phyloP scores from a whole-genome alignment of 768 basidiomycete species.

The Phlebiopsis gigantea region DNA sequence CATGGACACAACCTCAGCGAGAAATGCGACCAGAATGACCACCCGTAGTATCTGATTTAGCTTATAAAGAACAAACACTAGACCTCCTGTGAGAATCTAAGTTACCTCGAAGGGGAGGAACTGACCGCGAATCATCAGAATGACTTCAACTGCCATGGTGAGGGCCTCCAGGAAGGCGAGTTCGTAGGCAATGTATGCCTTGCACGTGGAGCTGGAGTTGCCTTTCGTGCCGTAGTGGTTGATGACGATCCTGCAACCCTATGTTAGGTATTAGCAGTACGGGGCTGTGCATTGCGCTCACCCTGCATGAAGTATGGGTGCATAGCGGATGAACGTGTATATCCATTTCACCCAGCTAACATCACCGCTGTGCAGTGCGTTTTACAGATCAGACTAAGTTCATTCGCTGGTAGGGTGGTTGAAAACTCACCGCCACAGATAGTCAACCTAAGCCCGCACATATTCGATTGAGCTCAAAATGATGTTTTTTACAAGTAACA shows the following conservation, averaged over 20 bases:
- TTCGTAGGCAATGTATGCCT: background rate
- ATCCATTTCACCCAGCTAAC: constrained; percentile 14
- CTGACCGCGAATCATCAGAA: constrained; percentile 6
- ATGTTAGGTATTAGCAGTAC: background rate
- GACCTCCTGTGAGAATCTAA: background rate
- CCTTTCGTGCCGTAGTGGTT: background rate
- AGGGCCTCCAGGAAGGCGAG: constrained; percentile 4
- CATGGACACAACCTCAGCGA: constrained; percentile 7
- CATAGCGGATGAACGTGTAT: constrained; percentile 12
- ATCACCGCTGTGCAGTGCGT: constrained; percentile 1
- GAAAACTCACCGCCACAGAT: constrained; percentile 5
- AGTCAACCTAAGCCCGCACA: constrained; percentile 1
- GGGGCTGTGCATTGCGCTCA: background rate
- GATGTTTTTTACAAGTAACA: too few species aligned
- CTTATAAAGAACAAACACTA: constrained; percentile 11
- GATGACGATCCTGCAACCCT: background rate
- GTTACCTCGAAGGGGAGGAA: background rate
- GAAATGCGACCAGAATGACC: background rate
- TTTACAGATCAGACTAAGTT: background rate
- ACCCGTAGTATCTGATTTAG: background rate
- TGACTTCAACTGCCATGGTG: constrained; percentile 7
- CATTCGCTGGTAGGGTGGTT: background rate
- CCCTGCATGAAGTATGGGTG: constrained; percentile 1
- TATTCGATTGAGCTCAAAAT: background rate
- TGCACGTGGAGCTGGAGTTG: background rate